Evolutionary conservation across 805 yeast species (phyloP).

Genomic region (Peterozyma toletana): DNA sequence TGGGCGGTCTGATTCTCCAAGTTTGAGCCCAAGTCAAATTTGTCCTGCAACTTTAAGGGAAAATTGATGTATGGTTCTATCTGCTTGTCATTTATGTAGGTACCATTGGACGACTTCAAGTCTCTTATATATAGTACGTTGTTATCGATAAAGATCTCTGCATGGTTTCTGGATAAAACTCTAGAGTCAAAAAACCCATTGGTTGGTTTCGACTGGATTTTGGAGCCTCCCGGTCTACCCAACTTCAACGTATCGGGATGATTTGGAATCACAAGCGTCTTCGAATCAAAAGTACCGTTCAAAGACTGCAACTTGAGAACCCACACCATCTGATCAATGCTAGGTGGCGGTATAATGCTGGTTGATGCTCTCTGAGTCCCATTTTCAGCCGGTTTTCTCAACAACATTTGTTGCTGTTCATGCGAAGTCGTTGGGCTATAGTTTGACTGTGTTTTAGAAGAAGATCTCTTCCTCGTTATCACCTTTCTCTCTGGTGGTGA

Average conservation of each 20-base stretch:
- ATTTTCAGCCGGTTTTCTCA: conserved; percentile 6
- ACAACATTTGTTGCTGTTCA: conserved; percentile 9
- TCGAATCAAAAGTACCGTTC: conserved; percentile 77
- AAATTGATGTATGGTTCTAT: conserved; percentile 56
- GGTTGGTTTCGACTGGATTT: conserved; percentile 49
- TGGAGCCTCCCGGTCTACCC: conserved; percentile 82
- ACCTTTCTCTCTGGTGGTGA: not conserved
- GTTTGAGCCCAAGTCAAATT: conserved; percentile 91
- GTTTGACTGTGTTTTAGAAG: conserved; percentile 24
- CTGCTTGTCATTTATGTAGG: conserved; percentile 76
- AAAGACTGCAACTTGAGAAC: conserved; percentile 69
- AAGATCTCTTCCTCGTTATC: conserved; percentile 20
- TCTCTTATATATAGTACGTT: conserved; percentile 66
- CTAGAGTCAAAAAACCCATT: conserved; percentile 95
- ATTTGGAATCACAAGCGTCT: conserved; percentile 72
- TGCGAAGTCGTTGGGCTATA: conserved; percentile 18
- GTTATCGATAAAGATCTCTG: conserved; percentile 74
- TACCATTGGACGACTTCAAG: conserved; percentile 89
- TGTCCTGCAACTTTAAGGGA: conserved; percentile 71
- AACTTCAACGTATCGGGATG: conserved; percentile 78
- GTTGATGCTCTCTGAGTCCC: conserved; percentile 1
- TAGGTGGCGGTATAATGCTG: conserved; percentile 11
- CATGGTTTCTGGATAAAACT: conserved; percentile 90
- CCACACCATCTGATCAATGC: conserved; percentile 32
- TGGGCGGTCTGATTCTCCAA: conserved; percentile 66